phyloP scores from a whole-genome alignment of 805 yeast species.

The Metschnikowia matae region DNA sequence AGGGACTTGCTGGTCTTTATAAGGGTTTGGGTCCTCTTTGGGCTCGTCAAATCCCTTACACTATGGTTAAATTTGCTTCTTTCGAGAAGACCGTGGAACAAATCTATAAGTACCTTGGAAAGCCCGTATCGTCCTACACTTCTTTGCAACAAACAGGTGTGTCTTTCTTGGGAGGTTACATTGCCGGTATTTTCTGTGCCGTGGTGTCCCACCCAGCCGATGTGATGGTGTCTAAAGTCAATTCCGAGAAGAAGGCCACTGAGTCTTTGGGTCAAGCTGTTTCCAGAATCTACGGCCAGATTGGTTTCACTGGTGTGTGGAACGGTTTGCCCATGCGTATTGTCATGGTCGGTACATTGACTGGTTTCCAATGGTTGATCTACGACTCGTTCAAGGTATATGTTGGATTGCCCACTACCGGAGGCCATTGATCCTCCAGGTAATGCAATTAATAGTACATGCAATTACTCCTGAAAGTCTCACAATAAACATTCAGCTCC shows the following conservation, averaged over 20 bases:
- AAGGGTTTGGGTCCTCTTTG: constrained; percentile 90
- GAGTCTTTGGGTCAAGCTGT: constrained; percentile 69
- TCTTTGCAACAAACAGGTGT: constrained; percentile 85
- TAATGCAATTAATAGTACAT: constrained; percentile 1
- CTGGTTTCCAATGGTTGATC: constrained; percentile 95
- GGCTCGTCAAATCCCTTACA: constrained; percentile 97
- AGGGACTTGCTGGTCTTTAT: constrained; percentile 74
- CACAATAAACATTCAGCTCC: constrained; percentile 37
- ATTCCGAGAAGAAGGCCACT: constrained; percentile 59
- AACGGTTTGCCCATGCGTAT: constrained; percentile 92
- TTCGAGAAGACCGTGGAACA: constrained; percentile 86
- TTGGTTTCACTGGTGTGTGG: constrained; percentile 92
- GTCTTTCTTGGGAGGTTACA: constrained; percentile 90
- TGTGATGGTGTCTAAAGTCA: constrained; percentile 93
- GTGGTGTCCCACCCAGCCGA: constrained; percentile 98
- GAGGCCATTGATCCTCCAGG: constrained; percentile 37
- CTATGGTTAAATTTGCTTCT: constrained; percentile 94
- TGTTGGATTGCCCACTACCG: constrained; percentile 93
- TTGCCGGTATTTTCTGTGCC: constrained; percentile 97
- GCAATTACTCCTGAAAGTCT: background rate
- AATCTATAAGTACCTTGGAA: constrained; percentile 72
- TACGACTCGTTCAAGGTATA: constrained; percentile 95
- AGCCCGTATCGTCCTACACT: constrained; percentile 66
- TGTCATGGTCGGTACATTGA: constrained; percentile 94
- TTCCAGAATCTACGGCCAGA: constrained; percentile 67